These are phyloP conservation scores for Microstroma glucosiphilum DNA, from an alignment of 1,284 basidiomycete genomes.

Conservation along the genomic window DNA sequence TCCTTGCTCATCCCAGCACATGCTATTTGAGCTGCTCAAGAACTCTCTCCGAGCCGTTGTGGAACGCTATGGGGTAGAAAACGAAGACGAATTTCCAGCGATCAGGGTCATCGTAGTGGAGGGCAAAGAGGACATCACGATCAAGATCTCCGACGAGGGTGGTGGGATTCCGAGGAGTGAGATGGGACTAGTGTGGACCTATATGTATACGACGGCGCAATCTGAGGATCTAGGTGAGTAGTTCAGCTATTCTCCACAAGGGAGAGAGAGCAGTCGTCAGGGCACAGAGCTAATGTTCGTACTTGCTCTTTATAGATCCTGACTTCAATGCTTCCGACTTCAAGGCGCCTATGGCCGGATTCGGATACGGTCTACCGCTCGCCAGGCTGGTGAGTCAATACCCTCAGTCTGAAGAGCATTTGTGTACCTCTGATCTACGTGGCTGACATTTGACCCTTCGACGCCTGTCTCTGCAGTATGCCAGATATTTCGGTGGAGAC, in stretches of 20 bases:
- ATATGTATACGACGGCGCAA: constrained; percentile 95
- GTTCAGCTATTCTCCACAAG: neutral
- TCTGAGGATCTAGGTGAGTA: constrained; percentile 62
- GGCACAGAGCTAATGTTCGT: neutral
- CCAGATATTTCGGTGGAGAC: constrained; percentile 93
- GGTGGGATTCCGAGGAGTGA: constrained; percentile 88
- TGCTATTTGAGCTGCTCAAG: constrained; percentile 96
- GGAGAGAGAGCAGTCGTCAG: neutral
- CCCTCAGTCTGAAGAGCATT: neutral
- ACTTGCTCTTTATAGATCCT: constrained; percentile 56
- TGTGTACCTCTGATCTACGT: constrained; percentile 1
- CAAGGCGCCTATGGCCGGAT: constrained; percentile 97
- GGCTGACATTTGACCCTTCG: neutral
- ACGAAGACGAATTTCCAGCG: constrained; percentile 75
- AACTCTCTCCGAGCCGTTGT: constrained; percentile 96
- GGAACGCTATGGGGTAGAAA: constrained; percentile 78
- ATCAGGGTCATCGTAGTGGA: constrained; percentile 97
- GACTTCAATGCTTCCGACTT: constrained; percentile 87
- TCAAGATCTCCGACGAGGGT: constrained; percentile 95
- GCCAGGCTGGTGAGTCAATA: constrained; percentile 67
- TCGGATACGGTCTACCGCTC: constrained; percentile 75
- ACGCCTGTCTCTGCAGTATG: constrained; percentile 57
- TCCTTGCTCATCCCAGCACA: constrained; percentile 57
- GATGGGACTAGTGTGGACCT: constrained; percentile 94
- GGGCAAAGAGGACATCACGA: constrained; percentile 76